Percentiles rank a stretch among this genome's conserved stretches.
These are phyloP conservation scores for Luffa aegyptiaca DNA, from an alignment of 306 rosid species.

Conservation along the genomic window DNA sequence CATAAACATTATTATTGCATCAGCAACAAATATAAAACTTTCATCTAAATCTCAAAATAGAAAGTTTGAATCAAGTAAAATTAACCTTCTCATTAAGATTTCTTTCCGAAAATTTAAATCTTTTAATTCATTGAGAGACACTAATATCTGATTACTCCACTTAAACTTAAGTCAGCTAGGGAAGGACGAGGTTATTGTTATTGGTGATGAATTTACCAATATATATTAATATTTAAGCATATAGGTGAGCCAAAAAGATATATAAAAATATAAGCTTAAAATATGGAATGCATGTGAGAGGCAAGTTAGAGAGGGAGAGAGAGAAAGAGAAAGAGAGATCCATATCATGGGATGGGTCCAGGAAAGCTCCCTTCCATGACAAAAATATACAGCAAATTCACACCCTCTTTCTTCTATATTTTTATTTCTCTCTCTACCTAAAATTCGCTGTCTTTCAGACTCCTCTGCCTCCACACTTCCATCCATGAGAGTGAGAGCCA, in stretches of 20 bases:
- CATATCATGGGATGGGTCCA: constrained; percentile 28
- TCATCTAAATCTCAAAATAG: too few relatives aligned
- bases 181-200: not conserved
- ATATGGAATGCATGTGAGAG: constrained; percentile 8
- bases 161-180: not conserved
- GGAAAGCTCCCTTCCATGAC: constrained; percentile 25
- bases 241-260: not conserved
- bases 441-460: constrained; percentile 13
- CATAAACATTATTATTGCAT: too few relatives aligned
- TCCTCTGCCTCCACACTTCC: constrained; percentile 19
- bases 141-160: too few relatives aligned
- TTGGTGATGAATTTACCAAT: not conserved
- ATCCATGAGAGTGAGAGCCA: constrained; percentile 91
- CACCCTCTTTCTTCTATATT: not conserved
- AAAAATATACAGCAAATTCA: constrained; percentile 16
- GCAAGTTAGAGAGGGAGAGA: not conserved
- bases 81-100: too few relatives aligned
- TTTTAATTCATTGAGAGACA: too few relatives aligned
- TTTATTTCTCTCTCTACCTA: constrained; percentile 13
- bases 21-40: too few relatives aligned
- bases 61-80: too few relatives aligned
- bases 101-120: too few relatives aligned
- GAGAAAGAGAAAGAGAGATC: not conserved
- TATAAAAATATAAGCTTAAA: not conserved
- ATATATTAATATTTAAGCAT: not conserved